A percentile compares a stretch with the other conserved stretches of the same genome.
Evolutionary conservation across 768 basidiomycete species (phyloP).

Genomic region (Suillus discolor): DNA sequence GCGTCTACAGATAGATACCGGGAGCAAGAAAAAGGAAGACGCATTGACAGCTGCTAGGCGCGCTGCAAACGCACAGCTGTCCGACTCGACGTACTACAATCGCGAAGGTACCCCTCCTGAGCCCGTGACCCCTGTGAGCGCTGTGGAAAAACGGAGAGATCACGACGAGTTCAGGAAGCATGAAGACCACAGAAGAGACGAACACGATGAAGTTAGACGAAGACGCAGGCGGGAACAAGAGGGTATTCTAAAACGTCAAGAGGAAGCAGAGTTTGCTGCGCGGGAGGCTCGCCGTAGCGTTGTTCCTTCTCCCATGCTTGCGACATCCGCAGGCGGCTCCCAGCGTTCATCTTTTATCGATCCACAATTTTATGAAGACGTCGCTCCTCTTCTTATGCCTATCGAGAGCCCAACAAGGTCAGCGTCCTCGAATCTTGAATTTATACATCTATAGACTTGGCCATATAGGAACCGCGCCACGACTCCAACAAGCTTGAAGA

Average conservation of each 20-base stretch:
- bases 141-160: slow-evolving; percentile 30
- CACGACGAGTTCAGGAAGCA: slow-evolving; percentile 37
- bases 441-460: slow-evolving; percentile 26
- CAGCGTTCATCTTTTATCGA: slow-evolving; percentile 38
- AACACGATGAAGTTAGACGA: slow-evolving; percentile 48
- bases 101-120: slow-evolving; percentile 23
- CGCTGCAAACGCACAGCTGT: slow-evolving; percentile 23
- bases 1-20: slow-evolving; percentile 32
- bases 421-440: slow-evolving; percentile 47
- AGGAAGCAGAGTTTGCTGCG: slow-evolving; percentile 57
- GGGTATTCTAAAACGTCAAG: slow-evolving; percentile 58
- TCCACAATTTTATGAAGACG: slow-evolving; percentile 33
- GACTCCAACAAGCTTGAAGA: slow-evolving; percentile 35
- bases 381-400: slow-evolving; percentile 50
- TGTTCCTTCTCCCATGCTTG: slow-evolving; percentile 29
- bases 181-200: slow-evolving; percentile 48
- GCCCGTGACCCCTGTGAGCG: slow-evolving; percentile 29
- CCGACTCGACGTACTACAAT: slow-evolving; percentile 25
- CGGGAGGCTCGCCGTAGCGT: slow-evolving; percentile 43
- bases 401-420: slow-evolving; percentile 63
- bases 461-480: slow-evolving; percentile 23
- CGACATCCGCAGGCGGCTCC: slow-evolving; percentile 33
- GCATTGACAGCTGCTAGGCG: slow-evolving; percentile 26
- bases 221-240: slow-evolving; percentile 56
- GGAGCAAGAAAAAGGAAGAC: slow-evolving; percentile 36